Evolutionary conservation across 768 basidiomycete genomes (phyloP), one percentile per base, ranked within the genome.

Genomic region (Pleurotus platypus): DNA sequence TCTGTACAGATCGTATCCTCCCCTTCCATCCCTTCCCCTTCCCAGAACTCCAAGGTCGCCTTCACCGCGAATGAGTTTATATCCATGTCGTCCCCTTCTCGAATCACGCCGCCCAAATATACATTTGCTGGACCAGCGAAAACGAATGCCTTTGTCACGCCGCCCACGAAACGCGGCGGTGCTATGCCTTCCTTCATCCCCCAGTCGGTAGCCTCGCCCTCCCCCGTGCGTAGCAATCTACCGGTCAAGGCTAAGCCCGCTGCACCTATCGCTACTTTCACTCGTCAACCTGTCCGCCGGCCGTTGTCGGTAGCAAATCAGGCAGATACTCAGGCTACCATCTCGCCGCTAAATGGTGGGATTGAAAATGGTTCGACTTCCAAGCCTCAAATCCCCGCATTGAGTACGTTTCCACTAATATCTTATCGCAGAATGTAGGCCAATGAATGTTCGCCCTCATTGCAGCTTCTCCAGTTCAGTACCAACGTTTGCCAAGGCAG

Each of bases 401-500:
- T 73, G 71, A 77, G 85, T 85, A 82, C 78, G 83, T 82, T 73
- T 77, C 57, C 74, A 76, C 83, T 81, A 67, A 82, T 80, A 72
- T 67, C 51, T 67, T 60, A 64, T 67, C 69, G 69, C 64, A 62
- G 71, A 57, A 69, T 70, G 72, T 68, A 68, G 62, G 48, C 51
- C 70, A 64, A 73, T 72, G 66, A 74, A 73, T 65, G 57, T 69
- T 58, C 63, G 66, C 63, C 64, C 68, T 68, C 58, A 66, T 62
- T 67, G 62, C 75, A 82, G 79, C 75, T 79, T 68, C 67, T 59
- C 69, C 60, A 64, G 66, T 56, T 58, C 61, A 64, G 49, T 66
- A 61, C 62, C 71, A 49, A 58, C 66, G 63, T 59, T 55, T 15
- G 7, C 15, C 37, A 54, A 54, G 51, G 38, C 51, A n/a, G 16